Evolutionary conservation across 768 basidiomycete species (phyloP), one percentile per base, ranked within the genome.

Genomic region (Pleurotus pulmonarius): DNA sequence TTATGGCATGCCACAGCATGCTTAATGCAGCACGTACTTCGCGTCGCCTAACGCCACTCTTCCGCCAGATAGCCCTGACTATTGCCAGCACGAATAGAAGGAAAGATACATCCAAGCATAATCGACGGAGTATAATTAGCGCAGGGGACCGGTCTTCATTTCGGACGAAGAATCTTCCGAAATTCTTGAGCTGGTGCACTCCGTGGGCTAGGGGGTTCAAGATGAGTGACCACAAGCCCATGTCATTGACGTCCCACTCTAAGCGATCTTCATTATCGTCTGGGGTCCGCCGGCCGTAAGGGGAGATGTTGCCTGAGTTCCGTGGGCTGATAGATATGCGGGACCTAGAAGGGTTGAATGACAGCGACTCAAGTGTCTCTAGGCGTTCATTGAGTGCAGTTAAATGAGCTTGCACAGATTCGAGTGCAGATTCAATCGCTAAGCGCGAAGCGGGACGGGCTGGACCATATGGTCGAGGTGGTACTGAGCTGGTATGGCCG

Each of bases 371-470:
- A 7, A 88, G 70, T 12, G 78, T 75, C 63, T 94, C 92, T n/a
- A 94, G 71, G 25, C 93, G 85, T 68, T 94, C 92, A 6, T 81
- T 84, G 44, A 94, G 78, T 5, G 91, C 91, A 0, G 90, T 90
- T 16, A 94, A 71, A 59, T 92, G 88, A 0, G 85, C 82, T 67
- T 95, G 92, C 49, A 93, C 79, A 59, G 80, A 85, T 68, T 94
- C 90, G 16, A 94, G 73, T 0, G 89, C 89, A 46, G 81, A 81
- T 67, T 94, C 92, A 53, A 95, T 73, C 5, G 79, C 74, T 38
- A 78, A 68, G 16, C 75, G 70, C 6, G 85, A 82, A 20, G 75
- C 71, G 3, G 83, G 78, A 45, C 79, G 71, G 8, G 67, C 59
- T 29, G 76, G 69, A 15, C 68, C 73, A 58, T 70, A 71, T 25